Evolutionary conservation across 306 rosid species (phyloP), one percentile per base, ranked within the genome.

Genomic region (Carpinus fangiana): DNA sequence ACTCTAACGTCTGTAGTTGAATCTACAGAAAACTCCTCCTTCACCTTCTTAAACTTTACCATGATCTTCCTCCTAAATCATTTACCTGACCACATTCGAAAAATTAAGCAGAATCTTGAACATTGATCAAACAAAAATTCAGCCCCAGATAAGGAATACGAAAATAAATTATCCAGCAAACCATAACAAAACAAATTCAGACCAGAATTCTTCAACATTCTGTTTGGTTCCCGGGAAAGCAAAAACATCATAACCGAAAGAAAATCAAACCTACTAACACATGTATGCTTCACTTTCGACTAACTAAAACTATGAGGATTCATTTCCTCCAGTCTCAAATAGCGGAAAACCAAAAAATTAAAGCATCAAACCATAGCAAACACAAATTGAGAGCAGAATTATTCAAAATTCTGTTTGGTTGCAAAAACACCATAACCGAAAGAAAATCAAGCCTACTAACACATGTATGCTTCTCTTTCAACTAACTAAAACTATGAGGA

Each of bases 31-130:
- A 73, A 45, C 9, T 80, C 87, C 75, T 80, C 43, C 34, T 78
- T 73, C 72, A 73, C 72, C 75, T n/a, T 78, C 13, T 83, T 72
- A 23, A 83, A 72, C 45, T 87, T 73, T 34, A 34, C 62, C 90
- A 84, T 86, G 46, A 52, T 34, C 52, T 36, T 36, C 21, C 12
- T 36, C 52, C 66, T 9, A 61, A 81, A 74, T 52, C 64, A 72
- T 26, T 50, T 52, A 3, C 18, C 31, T 41, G 17, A 65, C 10
- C 71, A 17, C 70, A 65, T 14, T 7, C 23, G 13, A 10, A 73
- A 28, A 74, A 54, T 12, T 68, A 20, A 36, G 54, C 45, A 12
- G 11, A n/a, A 21, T 28, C 57, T 47, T 20, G 20, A 81, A 23
- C 78, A 80, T 79, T 72, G 23, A 8, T 17, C 34, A 31, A 31